These are phyloP conservation scores for Daldinia decipiens DNA, from an alignment of 495 filamentous ascomycete species.

Conservation along the genomic window DNA sequence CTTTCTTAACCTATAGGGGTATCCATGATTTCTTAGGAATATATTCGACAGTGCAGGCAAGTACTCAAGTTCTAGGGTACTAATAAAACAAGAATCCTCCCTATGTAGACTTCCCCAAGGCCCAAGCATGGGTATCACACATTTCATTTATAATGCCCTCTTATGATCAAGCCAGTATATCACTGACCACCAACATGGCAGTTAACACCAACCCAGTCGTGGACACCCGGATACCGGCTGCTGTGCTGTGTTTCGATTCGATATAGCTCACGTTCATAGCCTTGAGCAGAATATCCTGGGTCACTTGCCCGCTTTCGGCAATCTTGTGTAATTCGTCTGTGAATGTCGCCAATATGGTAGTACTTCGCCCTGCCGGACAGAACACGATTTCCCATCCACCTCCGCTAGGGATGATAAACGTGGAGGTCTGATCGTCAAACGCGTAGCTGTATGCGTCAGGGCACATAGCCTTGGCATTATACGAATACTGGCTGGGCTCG, in stretches of 20 bases:
- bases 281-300: conserved; percentile 34
- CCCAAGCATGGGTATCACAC: no score
- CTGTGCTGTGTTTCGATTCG: conserved; percentile 35
- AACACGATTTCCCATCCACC: conserved; percentile 81
- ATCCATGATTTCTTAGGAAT: conserved; percentile 13
- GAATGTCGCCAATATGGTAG: conserved; percentile 69
- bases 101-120: conserved; percentile 9
- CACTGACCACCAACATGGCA: conserved; percentile 16
- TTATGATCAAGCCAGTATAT: conserved; percentile 9
- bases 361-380: conserved; percentile 75
- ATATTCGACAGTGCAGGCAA: neutral
- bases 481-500: conserved; percentile 69
- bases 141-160: conserved; percentile 1
- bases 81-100: conserved; percentile 9
- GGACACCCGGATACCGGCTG: neutral
- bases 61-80: conserved; percentile 13
- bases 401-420: conserved; percentile 78
- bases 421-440: conserved; percentile 77
- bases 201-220: neutral
- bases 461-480: conserved; percentile 73
- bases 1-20: neutral
- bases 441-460: conserved; percentile 86
- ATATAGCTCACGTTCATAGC: conserved; percentile 49
- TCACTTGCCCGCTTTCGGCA: conserved; percentile 40
- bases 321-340: conserved; percentile 53